Evolutionary conservation across 2,329 filamentous ascomycete genomes (phyloP).

Genomic region (Eutypa lata): DNA sequence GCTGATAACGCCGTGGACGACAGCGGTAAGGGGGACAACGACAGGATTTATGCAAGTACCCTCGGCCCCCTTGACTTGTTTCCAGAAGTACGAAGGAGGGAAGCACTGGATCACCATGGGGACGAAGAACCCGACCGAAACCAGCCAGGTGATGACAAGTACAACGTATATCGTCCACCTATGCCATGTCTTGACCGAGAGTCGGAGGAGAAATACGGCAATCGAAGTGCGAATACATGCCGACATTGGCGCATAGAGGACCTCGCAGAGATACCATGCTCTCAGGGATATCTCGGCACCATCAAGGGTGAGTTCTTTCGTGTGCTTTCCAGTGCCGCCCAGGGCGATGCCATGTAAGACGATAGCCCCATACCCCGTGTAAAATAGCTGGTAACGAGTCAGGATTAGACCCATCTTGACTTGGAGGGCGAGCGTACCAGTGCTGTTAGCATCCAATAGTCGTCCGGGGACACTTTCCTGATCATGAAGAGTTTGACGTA

Average conservation of each 20-base stretch:
- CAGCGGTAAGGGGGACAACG: constrained; percentile 39
- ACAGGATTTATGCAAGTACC: constrained; percentile 39
- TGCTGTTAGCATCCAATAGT: constrained; percentile 44
- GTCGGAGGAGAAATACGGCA: constrained; percentile 37
- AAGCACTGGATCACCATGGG: constrained; percentile 48
- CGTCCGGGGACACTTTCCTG: constrained; percentile 41
- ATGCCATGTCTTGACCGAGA: constrained; percentile 32
- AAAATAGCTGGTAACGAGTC: constrained; percentile 27
- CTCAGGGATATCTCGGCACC: constrained; percentile 26
- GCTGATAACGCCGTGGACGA: constrained; percentile 43
- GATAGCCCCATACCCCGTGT: constrained; percentile 29
- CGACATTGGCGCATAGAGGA: constrained; percentile 38
- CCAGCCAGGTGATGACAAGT: constrained; percentile 32
- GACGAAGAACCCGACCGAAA: constrained; percentile 40
- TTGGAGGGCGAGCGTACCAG: constrained; percentile 31
- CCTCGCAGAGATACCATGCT: constrained; percentile 38
- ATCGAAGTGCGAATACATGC: constrained; percentile 39
- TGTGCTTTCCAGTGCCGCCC: constrained; percentile 26
- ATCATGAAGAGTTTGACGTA: constrained; percentile 43
- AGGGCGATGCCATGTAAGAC: constrained; percentile 30
- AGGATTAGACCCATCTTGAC: neutral
- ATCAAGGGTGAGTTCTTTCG: constrained; percentile 14
- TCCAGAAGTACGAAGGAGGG: constrained; percentile 48
- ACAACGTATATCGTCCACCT: constrained; percentile 30
- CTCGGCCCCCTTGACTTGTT: constrained; percentile 29